A percentile compares a stretch with the other conserved stretches of the same genome.
phyloP scores from a whole-genome alignment of 192 early-diverging fungal genomes.

The Backusella morwellensis region DNA sequence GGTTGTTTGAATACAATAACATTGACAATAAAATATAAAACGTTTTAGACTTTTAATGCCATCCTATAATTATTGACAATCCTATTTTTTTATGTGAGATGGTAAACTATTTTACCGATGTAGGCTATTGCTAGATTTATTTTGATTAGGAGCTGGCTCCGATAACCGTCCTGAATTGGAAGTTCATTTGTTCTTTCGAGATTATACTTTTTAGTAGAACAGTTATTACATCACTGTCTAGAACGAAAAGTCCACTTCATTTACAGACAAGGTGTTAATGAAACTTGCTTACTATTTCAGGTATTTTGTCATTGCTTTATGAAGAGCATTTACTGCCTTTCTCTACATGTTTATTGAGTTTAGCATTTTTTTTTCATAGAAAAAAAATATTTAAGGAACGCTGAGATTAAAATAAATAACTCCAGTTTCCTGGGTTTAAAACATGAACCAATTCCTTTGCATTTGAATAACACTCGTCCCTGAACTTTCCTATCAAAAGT shows the following conservation, averaged over 20 bases:
- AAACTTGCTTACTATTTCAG: neutral
- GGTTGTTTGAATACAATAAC: constrained; percentile 9
- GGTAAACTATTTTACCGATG: neutral
- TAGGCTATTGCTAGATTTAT: neutral
- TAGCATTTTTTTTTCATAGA: neutral
- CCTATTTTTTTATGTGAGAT: neutral
- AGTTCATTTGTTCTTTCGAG: neutral
- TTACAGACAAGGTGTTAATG: neutral
- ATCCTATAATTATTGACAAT: neutral
- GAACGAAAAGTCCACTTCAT: neutral
- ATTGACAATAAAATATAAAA: neutral
- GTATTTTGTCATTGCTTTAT: neutral
- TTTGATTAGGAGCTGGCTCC: neutral
- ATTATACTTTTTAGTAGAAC: neutral
- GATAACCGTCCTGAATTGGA: neutral
- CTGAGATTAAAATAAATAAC: neutral
- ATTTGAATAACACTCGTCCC: neutral
- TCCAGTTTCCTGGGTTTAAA: neutral
- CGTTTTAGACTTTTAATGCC: neutral
- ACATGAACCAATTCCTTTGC: neutral
- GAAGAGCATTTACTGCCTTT: neutral
- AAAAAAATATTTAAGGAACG: neutral
- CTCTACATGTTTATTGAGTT: neutral
- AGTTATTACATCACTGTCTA: neutral
- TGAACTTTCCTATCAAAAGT: neutral